Base-by-base conservation (phyloP, 1,284 basidiomycete genomes). In the Abortiporus biennis region DNA sequence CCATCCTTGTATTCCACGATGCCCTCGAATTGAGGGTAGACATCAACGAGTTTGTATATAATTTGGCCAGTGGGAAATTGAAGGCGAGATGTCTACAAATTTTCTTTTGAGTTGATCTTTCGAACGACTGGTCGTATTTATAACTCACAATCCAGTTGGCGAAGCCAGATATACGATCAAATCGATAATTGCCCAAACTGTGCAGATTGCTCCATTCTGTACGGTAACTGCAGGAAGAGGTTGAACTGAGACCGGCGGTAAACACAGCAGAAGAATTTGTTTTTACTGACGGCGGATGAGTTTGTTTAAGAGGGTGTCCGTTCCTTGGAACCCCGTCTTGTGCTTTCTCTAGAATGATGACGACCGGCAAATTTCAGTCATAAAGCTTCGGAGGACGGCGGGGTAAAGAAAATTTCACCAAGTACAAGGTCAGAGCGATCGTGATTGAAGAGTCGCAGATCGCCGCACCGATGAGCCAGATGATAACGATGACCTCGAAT, bases 401-500 rank as follows among this genome's bases (percentile, higher is more conserved):
- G n/a, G n/a, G n/a, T n/a, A n/a, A n/a, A n/a, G 22, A 16, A 22
- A 22, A 20, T 11, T 57, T 25, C 40, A 63, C 59, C 47, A 61
- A 41, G 15, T 58, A 56, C 25, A 48, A 36, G 21, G 59, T 52
- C n/a, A 61, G 51, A 20, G 48, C 42, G 3, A 35, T 44, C n/a
- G 59, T 58, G n/a, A 61, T 61, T 15, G 59, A 40, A 21, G 59
- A 37, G 36, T 61, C 62, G n/a, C 54, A 57, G 19, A 52, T 44
- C 5, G 55, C 55, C 9, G 59, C 56, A 12, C 50, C 45, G 15
- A 49, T 50, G n/a, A 61, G 56, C 60, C 59, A 63, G 15, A 56
- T 39, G 38, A 65, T 59, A 32, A 61, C 55, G 19, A 64, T 49
- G 13, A 54, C 47, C 35, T 65, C 48, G 27, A 65, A 59, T 40